Conservation (phyloP, 2,329 filamentous ascomycete species). For the Magnaporthiopsis incrustans region DNA sequence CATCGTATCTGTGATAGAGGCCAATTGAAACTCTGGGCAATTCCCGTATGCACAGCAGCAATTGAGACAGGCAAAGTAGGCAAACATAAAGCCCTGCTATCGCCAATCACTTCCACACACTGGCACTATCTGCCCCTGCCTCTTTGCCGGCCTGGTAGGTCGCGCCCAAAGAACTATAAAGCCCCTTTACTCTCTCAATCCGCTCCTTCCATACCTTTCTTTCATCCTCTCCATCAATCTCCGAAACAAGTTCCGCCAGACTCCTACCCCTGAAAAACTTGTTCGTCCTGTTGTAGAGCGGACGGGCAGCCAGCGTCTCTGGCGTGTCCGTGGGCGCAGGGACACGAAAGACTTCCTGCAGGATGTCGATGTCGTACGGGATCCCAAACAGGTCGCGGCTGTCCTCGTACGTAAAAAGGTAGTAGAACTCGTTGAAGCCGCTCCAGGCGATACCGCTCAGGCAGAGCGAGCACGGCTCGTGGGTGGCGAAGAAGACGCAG, state of each 20-base stretch:
- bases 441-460: constrained; percentile 51
- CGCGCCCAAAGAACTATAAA: constrained; percentile 38
- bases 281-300: constrained; percentile 47
- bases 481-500: constrained; percentile 50
- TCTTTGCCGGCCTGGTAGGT: constrained; percentile 42
- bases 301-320: constrained; percentile 27
- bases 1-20: no score
- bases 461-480: constrained; percentile 51
- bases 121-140: constrained; percentile 32
- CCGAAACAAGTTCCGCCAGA: constrained; percentile 30
- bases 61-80: not conserved
- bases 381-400: constrained; percentile 47
- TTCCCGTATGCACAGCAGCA: not conserved
- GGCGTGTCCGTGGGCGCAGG: constrained; percentile 27
- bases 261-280: constrained; percentile 44
- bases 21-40: not conserved
- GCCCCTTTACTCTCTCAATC: constrained; percentile 37
- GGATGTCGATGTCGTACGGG: constrained; percentile 49
- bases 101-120: constrained; percentile 35
- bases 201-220: constrained; percentile 27
- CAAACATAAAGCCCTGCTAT: not conserved
- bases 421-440: constrained; percentile 48
- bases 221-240: constrained; percentile 27
- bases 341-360: constrained; percentile 47
- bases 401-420: constrained; percentile 52